These are phyloP conservation scores for Ilyonectria robusta DNA, from an alignment of 2,329 filamentous ascomycete species.

Conservation along the genomic window DNA sequence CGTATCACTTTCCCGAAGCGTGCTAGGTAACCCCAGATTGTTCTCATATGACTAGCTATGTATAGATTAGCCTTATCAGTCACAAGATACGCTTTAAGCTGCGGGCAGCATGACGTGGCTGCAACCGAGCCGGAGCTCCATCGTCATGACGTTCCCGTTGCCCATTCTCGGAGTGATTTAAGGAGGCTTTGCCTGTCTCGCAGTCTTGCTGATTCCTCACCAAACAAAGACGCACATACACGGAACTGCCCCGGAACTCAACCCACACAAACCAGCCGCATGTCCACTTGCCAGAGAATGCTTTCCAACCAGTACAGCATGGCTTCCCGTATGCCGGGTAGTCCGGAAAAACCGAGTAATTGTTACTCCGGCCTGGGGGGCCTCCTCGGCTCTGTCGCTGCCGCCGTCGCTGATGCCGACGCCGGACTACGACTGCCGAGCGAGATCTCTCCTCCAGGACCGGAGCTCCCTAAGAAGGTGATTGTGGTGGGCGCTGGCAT, in stretches of 20 bases:
- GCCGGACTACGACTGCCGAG: not conserved
- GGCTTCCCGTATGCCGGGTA: conserved; percentile 16
- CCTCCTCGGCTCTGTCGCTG: conserved; percentile 10
- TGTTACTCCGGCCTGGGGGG: conserved; percentile 29
- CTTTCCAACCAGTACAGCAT: conserved; percentile 30
- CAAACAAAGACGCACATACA: not conserved
- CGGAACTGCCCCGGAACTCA: not conserved
- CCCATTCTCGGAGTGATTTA: not conserved
- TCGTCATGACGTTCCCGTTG: not conserved
- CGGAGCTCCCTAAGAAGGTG: conserved; percentile 29
- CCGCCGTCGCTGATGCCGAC: conserved; percentile 8
- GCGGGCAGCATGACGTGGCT: conserved; percentile 1
- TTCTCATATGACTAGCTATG: not conserved
- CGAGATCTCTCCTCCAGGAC: conserved; percentile 19
- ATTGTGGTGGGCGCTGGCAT: conserved; percentile 28
- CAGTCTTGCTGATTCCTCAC: not conserved
- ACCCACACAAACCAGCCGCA: conserved; percentile 1
- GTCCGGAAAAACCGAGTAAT: conserved; percentile 29
- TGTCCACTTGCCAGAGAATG: conserved; percentile 33
- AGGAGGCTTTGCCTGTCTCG: not conserved
- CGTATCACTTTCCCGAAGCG: not conserved
- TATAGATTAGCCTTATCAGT: conserved; percentile 6
- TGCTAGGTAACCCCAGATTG: not conserved
- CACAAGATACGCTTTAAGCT: not conserved
- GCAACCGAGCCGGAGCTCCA: not conserved